These are phyloP conservation scores for Flaveria brownii DNA, from an alignment of 129 eudicot genomes.

Conservation along the genomic window DNA sequence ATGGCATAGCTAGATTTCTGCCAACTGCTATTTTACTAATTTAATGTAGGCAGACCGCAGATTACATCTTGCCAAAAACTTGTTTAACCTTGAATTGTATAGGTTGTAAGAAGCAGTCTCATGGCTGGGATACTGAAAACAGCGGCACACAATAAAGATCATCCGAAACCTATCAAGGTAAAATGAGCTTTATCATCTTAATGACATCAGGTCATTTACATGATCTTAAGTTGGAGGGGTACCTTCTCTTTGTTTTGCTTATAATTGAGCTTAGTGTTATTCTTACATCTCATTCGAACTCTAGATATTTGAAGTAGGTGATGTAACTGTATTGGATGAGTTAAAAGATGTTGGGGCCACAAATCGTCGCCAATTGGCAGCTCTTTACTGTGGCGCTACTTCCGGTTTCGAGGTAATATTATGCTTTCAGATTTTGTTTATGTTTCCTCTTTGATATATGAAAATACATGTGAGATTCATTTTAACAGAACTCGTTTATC, in stretches of 20 bases:
- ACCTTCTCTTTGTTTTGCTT: too few species aligned
- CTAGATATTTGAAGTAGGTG: constrained; percentile 97
- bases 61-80: not conserved
- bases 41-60: not conserved
- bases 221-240: constrained; percentile 9
- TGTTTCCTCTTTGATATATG: not conserved
- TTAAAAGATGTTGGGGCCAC: constrained; percentile 81
- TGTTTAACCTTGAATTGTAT: constrained; percentile 9
- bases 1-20: not conserved
- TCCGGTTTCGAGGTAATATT: constrained; percentile 57
- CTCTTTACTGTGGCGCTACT: constrained; percentile 88
- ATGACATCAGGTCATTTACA: not conserved
- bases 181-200: not conserved
- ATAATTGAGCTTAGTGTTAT: not conserved
- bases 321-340: constrained; percentile 57
- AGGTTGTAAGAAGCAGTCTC: constrained; percentile 84
- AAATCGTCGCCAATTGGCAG: constrained; percentile 78
- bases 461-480: constrained; percentile 11
- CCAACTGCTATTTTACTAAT: not conserved
- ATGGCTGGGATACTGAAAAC: constrained; percentile 93
- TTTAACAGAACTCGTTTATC: constrained; percentile 8
- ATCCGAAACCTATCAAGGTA: constrained; percentile 96
- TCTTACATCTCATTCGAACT: not conserved
- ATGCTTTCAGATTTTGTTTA: constrained; percentile 13
- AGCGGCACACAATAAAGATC: constrained; percentile 89